Base-by-base conservation (phyloP, 1,139 yeast genomes). In the Nakaseomyces nivariensis region DNA sequence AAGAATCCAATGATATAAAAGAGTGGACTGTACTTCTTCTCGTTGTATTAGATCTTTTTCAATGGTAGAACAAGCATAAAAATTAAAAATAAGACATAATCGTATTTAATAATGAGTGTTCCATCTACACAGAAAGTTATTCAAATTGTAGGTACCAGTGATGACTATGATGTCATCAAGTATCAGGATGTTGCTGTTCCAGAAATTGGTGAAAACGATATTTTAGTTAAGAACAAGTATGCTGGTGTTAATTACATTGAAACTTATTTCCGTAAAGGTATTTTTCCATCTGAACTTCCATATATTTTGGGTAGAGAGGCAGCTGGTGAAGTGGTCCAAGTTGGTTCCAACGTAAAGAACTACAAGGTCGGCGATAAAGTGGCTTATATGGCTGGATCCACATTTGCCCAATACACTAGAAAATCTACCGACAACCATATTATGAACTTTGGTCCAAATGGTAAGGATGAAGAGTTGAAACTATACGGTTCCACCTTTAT, bases 171-270 rank as follows among this genome's bases (percentile, higher is more conserved):
- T 27, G 81, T 77, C 8, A 62, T 81, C 43, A 66, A 73, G 54
- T 80, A 77, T 60, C 73, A 69, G 13, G 81, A 81, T 34, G 67
- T 70, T 40, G 77, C 81, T 4, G 77, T 82, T 7, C 95, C 96
- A 1, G 62, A 68, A 46, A 72, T 84, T 51, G 62, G 70, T 1
- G 73, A 71, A 1, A 67, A 69, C 48, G 86, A 87, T 56, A 66
- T 89, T 8, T 72, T 89, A 48, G 72, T 89, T 61, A 83, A 84
- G 66, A 85, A 84, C 69, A 72, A 72, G 51, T 88, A 77, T 58
- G 75, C 88, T 5, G 97, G 97, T 25, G 71, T 89, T 59, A 89
- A 89, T 60, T 85, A 79, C 71, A 84, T 88, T 56, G 96, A 89
- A 60, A 74, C 81, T 3, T 89, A 89, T 68, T 86, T 85, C 71